Evolutionary conservation across 257 asterid species (phyloP).

Genomic region (Handroanthus guayacan): DNA sequence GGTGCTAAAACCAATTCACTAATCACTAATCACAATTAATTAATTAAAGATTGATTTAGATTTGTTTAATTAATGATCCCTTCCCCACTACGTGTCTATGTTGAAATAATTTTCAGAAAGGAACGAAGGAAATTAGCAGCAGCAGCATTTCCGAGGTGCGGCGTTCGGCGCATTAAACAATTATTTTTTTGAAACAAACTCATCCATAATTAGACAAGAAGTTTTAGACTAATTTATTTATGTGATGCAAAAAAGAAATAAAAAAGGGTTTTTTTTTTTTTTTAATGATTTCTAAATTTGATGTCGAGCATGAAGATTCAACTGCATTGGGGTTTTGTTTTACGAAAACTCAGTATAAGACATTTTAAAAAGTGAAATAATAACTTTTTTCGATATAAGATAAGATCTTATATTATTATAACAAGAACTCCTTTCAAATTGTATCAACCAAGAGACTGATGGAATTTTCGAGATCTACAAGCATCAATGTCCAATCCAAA

Average conservation of each 20-base stretch:
- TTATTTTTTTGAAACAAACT: conserved; percentile 39
- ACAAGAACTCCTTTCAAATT: too few relatives aligned
- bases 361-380: too few relatives aligned
- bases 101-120: conserved; percentile 44
- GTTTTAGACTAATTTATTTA: conserved; percentile 11
- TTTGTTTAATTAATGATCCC: conserved; percentile 7
- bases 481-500: too few relatives aligned
- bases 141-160: conserved; percentile 97
- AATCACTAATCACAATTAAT: conserved; percentile 38
- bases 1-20: conserved; percentile 30
- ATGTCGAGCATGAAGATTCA: too few relatives aligned
- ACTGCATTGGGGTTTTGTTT: too few relatives aligned
- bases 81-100: conserved; percentile 45
- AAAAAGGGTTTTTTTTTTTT: background rate
- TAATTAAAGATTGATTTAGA: conserved; percentile 15
- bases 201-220: conserved; percentile 26
- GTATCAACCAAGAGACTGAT: too few relatives aligned
- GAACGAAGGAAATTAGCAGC: conserved; percentile 45
- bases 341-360: too few relatives aligned
- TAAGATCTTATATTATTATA: too few relatives aligned
- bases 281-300: too few relatives aligned
- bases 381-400: too few relatives aligned
- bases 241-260: conserved; percentile 2
- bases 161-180: conserved; percentile 82
- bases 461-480: too few relatives aligned